A percentile compares a stretch with the other conserved stretches of the same genome.
These are phyloP conservation scores for Beta vulgaris DNA, from an alignment of 148 eudicot genomes.

Conservation along the genomic window DNA sequence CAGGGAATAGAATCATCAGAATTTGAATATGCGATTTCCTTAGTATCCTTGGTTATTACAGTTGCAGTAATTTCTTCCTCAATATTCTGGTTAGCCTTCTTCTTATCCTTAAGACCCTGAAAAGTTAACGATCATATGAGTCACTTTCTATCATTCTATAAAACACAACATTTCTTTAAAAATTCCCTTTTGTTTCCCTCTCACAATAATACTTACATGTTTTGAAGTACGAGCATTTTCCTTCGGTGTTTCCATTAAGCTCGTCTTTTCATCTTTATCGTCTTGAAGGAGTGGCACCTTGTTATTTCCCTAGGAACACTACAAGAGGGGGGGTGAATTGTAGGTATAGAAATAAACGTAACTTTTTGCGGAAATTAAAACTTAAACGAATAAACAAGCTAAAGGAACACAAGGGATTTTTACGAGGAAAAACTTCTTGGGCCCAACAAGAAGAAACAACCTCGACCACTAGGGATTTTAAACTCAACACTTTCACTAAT, in stretches of 20 bases:
- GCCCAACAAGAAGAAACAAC: too few relatives aligned
- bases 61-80: slow-evolving; percentile 20
- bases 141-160: too few relatives aligned
- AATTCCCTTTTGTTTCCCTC: too few relatives aligned
- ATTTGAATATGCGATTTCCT: slow-evolving; percentile 4
- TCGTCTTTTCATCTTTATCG: slow-evolving; percentile 5
- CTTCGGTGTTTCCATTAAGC: slow-evolving; percentile 27
- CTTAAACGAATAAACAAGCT: too few relatives aligned
- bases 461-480: too few relatives aligned
- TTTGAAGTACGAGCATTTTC: slow-evolving; percentile 46
- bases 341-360: too few relatives aligned
- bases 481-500: too few relatives aligned
- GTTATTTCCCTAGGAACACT: too few relatives aligned
- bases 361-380: too few relatives aligned
- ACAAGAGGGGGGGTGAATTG: too few relatives aligned
- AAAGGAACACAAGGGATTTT: too few relatives aligned
- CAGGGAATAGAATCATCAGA: slow-evolving; percentile 40
- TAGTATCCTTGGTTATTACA: slow-evolving; percentile 6
- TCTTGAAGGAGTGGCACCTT: slow-evolving; percentile 1
- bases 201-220: slow-evolving; percentile 38
- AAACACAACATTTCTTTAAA: background rate
- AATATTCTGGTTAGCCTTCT: slow-evolving; percentile 37
- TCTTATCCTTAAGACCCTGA: slow-evolving; percentile 40
- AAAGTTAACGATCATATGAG: background rate
- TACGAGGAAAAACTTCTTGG: too few relatives aligned